Percentiles rank a stretch among this genome's conserved stretches.
Conservation (phyloP, 768 basidiomycete genomes). For the Pleurotus pulmonarius region DNA sequence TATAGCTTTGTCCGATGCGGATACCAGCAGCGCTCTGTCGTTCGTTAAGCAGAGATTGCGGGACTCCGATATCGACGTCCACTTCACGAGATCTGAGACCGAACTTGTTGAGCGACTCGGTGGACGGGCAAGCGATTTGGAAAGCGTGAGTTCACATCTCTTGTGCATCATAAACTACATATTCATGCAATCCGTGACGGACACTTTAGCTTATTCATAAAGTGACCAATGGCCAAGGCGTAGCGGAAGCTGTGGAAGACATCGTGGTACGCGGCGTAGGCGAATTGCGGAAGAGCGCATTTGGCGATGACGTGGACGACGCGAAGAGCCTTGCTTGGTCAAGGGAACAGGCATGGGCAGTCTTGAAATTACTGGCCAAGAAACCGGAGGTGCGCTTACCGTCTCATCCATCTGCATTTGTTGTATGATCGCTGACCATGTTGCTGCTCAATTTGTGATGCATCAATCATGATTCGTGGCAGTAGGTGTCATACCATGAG, state of each 20-base stretch:
- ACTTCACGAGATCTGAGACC: conserved; percentile 53
- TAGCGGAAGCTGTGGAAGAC: conserved; percentile 86
- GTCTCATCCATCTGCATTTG: too few species aligned
- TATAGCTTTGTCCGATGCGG: conserved; percentile 84
- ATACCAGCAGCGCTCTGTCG: conserved; percentile 69
- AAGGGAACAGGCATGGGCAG: conserved; percentile 82
- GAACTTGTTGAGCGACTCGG: conserved; percentile 72
- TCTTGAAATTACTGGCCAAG: conserved; percentile 71
- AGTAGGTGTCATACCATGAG: conserved; percentile 77
- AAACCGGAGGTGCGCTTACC: conserved; percentile 50
- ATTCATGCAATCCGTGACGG: background rate
- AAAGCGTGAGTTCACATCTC: conserved; percentile 51
- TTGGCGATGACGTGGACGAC: conserved; percentile 90
- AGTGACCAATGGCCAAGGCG: conserved; percentile 65
- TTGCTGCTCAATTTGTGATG: conserved; percentile 14
- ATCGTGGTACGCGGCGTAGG: conserved; percentile 76
- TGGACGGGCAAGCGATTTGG: conserved; percentile 87
- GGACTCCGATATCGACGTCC: conserved; percentile 47
- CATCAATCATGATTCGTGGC: background rate
- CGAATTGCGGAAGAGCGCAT: conserved; percentile 87
- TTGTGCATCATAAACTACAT: background rate
- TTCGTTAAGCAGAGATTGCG: conserved; percentile 79
- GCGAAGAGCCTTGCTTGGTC: conserved; percentile 82
- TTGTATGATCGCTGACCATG: too few species aligned
- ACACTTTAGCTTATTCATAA: conserved; percentile 73